Evolutionary conservation across 129 eudicot species (phyloP).

Genomic region (Logfia minima): DNA sequence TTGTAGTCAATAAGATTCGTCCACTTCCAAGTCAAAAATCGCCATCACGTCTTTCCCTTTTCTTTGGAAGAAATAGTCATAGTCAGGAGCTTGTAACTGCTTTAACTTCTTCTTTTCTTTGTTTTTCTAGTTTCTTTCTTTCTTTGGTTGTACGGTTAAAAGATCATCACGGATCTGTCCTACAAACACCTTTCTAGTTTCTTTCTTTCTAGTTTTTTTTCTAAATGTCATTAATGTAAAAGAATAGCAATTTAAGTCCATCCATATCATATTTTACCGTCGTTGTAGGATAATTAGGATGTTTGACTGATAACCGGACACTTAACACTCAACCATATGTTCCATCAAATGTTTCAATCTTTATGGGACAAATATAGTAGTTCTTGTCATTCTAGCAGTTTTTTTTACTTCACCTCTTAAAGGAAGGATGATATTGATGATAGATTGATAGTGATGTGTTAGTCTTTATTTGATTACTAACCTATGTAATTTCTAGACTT

Average conservation of each 20-base stretch:
- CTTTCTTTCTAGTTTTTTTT: too few relatives aligned
- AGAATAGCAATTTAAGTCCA: not conserved
- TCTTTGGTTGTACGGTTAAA: too few relatives aligned
- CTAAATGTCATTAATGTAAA: not conserved
- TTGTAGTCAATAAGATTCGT: too few relatives aligned
- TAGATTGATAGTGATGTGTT: not conserved
- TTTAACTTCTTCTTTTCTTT: too few relatives aligned
- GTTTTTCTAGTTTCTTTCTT: too few relatives aligned
- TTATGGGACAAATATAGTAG: not conserved
- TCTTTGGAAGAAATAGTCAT: too few relatives aligned
- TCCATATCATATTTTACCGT: not conserved
- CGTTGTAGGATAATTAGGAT: not conserved
- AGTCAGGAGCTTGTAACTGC: too few relatives aligned
- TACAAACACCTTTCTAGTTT: too few relatives aligned
- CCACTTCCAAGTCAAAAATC: too few relatives aligned
- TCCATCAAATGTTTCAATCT: not conserved
- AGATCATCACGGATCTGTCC: too few relatives aligned
- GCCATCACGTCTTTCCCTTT: too few relatives aligned
- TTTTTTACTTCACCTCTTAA: not conserved
- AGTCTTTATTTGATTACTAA: not conserved
- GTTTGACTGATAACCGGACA: not conserved
- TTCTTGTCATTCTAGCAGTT: too few relatives aligned
- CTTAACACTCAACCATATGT: not conserved
- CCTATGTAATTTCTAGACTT: constrained; percentile 52
- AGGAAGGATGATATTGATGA: not conserved